Conservation (phyloP, 441 rosid species). For the Biscutella laevigata region DNA sequence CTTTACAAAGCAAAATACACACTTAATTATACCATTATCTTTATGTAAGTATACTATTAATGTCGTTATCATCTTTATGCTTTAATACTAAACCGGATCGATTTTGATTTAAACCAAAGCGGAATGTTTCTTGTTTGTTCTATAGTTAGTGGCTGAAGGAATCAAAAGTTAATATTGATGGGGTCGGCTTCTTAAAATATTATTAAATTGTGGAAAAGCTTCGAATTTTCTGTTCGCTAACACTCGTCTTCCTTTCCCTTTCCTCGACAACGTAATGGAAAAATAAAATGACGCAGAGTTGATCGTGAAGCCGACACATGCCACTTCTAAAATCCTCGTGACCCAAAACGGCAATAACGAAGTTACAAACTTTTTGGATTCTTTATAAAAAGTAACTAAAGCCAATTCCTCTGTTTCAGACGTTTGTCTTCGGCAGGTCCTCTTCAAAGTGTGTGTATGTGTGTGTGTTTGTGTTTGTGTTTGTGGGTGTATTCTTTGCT, state of each 20-base stretch:
- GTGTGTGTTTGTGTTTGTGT: too few species aligned
- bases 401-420: neutral
- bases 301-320: constrained; percentile 17
- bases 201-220: neutral
- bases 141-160: neutral
- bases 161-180: neutral
- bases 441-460: constrained; percentile 12
- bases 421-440: constrained; percentile 9
- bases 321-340: constrained; percentile 1
- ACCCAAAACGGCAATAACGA: constrained; percentile 15
- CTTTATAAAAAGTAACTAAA: neutral
- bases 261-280: constrained; percentile 16
- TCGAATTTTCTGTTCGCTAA: neutral
- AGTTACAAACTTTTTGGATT: constrained; percentile 7
- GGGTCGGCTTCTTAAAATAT: constrained; percentile 1
- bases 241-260: neutral
- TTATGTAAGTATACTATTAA: neutral
- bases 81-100: too few species aligned
- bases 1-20: neutral
- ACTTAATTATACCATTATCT: neutral
- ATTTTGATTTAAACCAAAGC: too few species aligned
- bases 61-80: neutral
- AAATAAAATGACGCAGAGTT: neutral
- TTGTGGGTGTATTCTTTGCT: constrained; percentile 1
- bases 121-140: too few species aligned